Conservation (phyloP, 257 asterid genomes). For the Lycium ferocissimum region DNA sequence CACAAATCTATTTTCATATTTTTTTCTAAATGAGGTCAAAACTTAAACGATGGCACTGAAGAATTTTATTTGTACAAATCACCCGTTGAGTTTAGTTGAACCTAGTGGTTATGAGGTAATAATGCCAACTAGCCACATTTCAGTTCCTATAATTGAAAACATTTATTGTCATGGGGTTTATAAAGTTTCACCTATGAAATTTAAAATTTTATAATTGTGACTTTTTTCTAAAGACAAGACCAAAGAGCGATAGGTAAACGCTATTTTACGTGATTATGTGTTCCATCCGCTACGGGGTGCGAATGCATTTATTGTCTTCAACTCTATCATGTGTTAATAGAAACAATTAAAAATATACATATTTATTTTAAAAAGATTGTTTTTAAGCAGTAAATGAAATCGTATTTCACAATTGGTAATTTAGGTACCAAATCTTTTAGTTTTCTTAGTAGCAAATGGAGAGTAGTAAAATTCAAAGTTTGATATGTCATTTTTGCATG, state of each 20-base stretch:
- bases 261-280: too few relatives aligned
- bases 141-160: too few relatives aligned
- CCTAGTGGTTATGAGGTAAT: neutral
- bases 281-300: neutral
- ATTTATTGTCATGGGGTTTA: too few relatives aligned
- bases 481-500: slow-evolving; percentile 25
- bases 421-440: neutral
- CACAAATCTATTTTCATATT: neutral
- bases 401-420: neutral
- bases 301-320: neutral
- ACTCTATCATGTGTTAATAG: neutral
- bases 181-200: too few relatives aligned
- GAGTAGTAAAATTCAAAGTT: slow-evolving; percentile 13
- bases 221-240: too few relatives aligned
- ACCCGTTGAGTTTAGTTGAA: neutral
- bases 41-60: too few relatives aligned
- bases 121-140: neutral
- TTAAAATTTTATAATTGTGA: too few relatives aligned
- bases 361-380: too few relatives aligned
- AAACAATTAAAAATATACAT: neutral
- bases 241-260: too few relatives aligned
- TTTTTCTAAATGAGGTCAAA: too few relatives aligned
- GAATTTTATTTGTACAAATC: neutral
- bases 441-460: neutral
- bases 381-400: neutral